Percentiles rank a stretch among this genome's conserved stretches.
phyloP scores from a whole-genome alignment of 2,329 filamentous ascomycete genomes.

The Colletotrichum kahawae region DNA sequence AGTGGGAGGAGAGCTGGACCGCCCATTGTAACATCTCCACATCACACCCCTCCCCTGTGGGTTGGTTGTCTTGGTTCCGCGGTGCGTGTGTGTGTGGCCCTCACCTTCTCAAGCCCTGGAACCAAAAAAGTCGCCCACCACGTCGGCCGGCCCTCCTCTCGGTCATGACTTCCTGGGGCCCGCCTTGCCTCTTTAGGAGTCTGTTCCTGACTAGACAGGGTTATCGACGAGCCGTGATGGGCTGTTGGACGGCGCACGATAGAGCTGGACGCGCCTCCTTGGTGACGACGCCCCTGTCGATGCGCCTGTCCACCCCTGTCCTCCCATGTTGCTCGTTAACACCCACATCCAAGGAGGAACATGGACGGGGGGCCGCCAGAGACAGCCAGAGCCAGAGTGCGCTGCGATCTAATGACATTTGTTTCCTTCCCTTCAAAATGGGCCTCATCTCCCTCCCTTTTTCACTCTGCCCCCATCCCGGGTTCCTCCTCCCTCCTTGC shows the following conservation, averaged over 20 bases:
- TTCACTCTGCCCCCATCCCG: neutral
- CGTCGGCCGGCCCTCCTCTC: slow-evolving; percentile 1
- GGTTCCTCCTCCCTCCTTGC: neutral
- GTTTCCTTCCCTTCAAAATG: slow-evolving; percentile 17
- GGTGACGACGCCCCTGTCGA: slow-evolving; percentile 8
- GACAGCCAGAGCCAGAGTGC: neutral
- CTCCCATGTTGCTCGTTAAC: slow-evolving; percentile 8
- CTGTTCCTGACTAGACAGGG: slow-evolving; percentile 20
- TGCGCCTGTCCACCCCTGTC: neutral
- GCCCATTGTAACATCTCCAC: neutral
- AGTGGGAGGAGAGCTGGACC: neutral
- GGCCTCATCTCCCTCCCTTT: slow-evolving; percentile 16
- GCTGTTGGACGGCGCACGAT: neutral
- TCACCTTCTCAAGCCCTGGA: neutral
- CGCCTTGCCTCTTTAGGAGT: slow-evolving; percentile 3
- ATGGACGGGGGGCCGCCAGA: neutral
- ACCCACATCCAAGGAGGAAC: neutral
- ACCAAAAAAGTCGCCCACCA: neutral
- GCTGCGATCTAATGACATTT: slow-evolving; percentile 13
- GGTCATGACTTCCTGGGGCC: slow-evolving; percentile 1
- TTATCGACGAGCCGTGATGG: neutral
- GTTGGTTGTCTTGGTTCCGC: neutral
- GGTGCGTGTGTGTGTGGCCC: neutral
- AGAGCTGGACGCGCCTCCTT: neutral
- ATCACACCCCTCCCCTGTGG: neutral